Evolutionary conservation across 2,329 filamentous ascomycete species (phyloP), one percentile per base, ranked within the genome.

Genomic region (Paraphoma sp.): DNA sequence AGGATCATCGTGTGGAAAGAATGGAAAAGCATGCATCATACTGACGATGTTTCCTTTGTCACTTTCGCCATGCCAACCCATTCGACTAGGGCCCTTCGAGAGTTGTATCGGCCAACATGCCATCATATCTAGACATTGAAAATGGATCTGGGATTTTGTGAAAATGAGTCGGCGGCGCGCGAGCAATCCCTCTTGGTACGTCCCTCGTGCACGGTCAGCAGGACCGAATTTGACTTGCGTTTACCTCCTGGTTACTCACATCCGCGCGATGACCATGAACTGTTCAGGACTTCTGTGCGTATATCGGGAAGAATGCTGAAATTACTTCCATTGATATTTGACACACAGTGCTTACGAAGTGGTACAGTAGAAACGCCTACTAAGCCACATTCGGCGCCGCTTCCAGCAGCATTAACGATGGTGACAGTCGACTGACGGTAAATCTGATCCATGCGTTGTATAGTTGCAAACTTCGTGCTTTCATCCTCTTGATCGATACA

Each of bases 131-230:
- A 47, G 18, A 31, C 45, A 47, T 36, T 36, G 45, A 16, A 47
- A 49, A n/a, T 45, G 44, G 16, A 45, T n/a, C 33, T 44, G 40
- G 3, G 11, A 31, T 10, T 18, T 1, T 6, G 40, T 51, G 23
- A 51, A 51, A 11, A 51, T 2, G 7, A 51, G 17, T 7, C 48
- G 23, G 1, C 48, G 38, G 1, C n/a, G n/a, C 10, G 48, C 38
- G 7, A 51, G 48, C 9, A 51, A 12, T 3, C 48, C 48, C 18
- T 51, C 48, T 29, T 51, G 48, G 28, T 51, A 51, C 17, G 48
- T 51, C 48, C 48, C 30, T 38, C 16, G 7, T 9, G 18, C 2
- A 6, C 5, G 17, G n/a, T 44, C 41, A 44, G n/a, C 6, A 6
- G 2, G 11, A 17, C 11, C 11, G 5, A 17, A 9, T 44, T 17